These are phyloP conservation scores for Chaetomium sp. DNA, from an alignment of 2,329 filamentous ascomycete species.

Conservation along the genomic window DNA sequence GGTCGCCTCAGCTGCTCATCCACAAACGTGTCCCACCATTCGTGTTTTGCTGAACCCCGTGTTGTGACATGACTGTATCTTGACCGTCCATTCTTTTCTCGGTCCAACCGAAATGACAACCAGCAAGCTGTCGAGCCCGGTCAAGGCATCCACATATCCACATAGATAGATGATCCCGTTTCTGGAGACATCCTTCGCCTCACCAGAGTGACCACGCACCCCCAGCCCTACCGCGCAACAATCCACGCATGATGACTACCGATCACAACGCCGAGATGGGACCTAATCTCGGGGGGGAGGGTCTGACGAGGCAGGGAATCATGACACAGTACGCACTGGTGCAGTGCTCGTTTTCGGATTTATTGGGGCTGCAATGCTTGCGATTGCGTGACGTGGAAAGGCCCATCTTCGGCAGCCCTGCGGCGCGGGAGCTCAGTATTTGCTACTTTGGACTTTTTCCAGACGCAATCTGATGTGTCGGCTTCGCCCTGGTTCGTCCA, in stretches of 20 bases:
- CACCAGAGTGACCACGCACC: background rate
- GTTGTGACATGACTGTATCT: background rate
- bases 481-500: background rate
- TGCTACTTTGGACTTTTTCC: background rate
- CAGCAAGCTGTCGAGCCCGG: background rate
- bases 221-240: background rate
- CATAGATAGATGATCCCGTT: background rate
- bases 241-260: background rate
- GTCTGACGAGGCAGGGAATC: background rate
- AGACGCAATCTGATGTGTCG: background rate
- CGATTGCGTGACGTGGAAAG: background rate
- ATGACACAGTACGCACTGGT: background rate
- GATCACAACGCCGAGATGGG: background rate
- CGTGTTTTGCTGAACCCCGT: background rate
- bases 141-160: background rate
- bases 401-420: background rate
- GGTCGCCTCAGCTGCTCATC: background rate
- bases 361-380: background rate
- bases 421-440: background rate
- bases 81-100: background rate
- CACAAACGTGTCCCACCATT: background rate
- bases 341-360: no score
- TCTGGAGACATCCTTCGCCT: background rate
- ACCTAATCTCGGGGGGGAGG: slow-evolving; percentile 1
- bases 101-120: slow-evolving; percentile 1